phyloP scores from a whole-genome alignment of 2,329 filamentous ascomycete species.

The Fusarium succisae region DNA sequence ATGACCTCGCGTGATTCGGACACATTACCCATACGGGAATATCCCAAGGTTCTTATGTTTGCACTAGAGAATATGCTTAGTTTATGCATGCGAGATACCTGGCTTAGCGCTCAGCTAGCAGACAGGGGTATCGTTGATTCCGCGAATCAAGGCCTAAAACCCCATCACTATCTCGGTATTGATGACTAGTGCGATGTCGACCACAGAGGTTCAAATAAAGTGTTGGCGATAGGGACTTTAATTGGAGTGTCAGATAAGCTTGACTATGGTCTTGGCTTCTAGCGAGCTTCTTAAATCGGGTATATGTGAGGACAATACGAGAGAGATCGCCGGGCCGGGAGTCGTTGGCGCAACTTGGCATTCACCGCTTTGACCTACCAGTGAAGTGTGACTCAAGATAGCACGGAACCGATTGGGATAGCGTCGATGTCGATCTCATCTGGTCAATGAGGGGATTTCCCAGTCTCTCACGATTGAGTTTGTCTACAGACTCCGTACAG shows the following conservation, averaged over 20 bases:
- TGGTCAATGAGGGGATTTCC: not conserved
- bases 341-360: not conserved
- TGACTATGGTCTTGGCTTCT: not conserved
- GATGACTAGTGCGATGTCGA: constrained; percentile 12
- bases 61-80: constrained; percentile 23
- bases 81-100: constrained; percentile 23
- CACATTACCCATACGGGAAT: constrained; percentile 22
- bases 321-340: not conserved
- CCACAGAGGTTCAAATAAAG: not conserved
- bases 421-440: not conserved
- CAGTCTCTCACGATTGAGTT: not conserved
- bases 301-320: not conserved
- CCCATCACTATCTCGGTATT: constrained; percentile 14
- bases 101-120: constrained; percentile 5
- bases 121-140: constrained; percentile 2
- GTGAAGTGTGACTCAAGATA: not conserved
- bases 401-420: not conserved
- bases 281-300: constrained; percentile 6
- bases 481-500: not conserved
- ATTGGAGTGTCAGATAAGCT: constrained; percentile 6
- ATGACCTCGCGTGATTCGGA: constrained; percentile 21
- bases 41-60: constrained; percentile 24
- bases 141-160: constrained; percentile 10
- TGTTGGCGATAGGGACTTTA: not conserved
- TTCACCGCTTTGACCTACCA: constrained; percentile 7